Evolutionary conservation across 768 basidiomycete genomes (phyloP).

Genomic region (Fistulinella prunicolor): DNA sequence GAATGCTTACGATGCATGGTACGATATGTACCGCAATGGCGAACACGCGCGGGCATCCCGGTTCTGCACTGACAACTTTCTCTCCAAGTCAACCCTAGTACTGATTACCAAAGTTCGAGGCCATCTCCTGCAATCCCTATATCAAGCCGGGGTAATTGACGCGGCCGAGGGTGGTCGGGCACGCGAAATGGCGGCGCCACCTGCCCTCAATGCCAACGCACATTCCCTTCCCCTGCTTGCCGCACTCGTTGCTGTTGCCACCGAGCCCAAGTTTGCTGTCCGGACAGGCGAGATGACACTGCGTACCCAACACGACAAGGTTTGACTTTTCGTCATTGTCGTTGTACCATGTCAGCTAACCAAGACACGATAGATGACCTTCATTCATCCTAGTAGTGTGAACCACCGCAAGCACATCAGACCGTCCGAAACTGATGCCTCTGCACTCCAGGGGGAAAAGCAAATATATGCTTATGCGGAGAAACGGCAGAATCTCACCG

Average conservation of each 20-base stretch:
- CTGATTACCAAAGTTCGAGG: constrained; percentile 77
- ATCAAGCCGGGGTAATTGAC: constrained; percentile 77
- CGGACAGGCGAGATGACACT: constrained; percentile 63
- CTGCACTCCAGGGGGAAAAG: constrained; percentile 45
- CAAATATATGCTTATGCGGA: constrained; percentile 81
- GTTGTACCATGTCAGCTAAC: constrained; percentile 13
- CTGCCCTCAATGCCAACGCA: constrained; percentile 68
- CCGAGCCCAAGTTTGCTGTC: constrained; percentile 89
- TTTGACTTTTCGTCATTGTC: constrained; percentile 30
- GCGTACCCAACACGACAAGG: constrained; percentile 83
- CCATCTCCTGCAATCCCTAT: constrained; percentile 74
- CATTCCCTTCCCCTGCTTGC: constrained; percentile 74
- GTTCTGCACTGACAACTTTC: constrained; percentile 84
- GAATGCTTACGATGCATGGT: constrained; percentile 82
- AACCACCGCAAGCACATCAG: constrained; percentile 61
- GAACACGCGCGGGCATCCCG: constrained; percentile 64
- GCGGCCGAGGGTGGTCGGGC: constrained; percentile 63
- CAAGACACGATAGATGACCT: constrained; percentile 47
- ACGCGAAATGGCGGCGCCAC: constrained; percentile 49
- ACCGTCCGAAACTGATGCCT: constrained; percentile 18
- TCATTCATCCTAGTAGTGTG: constrained; percentile 86
- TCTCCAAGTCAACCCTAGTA: constrained; percentile 80
- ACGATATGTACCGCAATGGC: constrained; percentile 61
- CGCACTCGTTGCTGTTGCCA: constrained; percentile 80
- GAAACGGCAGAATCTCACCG: constrained; percentile 74